Conservation (phyloP, 2,329 filamentous ascomycete genomes). For the Ceratocystis cacaofunesta region DNA sequence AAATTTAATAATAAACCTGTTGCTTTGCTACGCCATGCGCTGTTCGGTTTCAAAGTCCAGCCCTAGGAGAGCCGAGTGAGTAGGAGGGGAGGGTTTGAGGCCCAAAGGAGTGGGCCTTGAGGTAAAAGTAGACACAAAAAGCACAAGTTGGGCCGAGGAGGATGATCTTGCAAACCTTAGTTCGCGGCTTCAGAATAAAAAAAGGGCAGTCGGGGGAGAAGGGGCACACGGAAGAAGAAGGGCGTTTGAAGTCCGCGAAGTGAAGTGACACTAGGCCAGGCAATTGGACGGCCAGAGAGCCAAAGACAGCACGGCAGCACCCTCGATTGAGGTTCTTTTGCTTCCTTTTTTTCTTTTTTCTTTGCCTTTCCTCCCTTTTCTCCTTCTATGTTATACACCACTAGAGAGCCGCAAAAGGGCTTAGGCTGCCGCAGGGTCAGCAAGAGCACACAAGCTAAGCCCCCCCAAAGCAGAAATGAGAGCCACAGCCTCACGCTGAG, state of each 20-base stretch:
- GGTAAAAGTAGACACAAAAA: not conserved
- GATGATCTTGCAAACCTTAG: not conserved
- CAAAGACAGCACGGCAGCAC: not conserved
- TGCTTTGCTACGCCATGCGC: conserved; percentile 1
- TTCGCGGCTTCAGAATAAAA: not conserved
- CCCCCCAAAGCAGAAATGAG: not conserved
- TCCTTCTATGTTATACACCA: not conserved
- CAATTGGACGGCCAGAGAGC: not conserved
- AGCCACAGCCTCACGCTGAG: not conserved
- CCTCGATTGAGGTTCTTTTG: not conserved
- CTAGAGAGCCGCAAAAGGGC: not conserved
- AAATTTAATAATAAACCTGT: not conserved
- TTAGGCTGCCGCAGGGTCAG: not conserved
- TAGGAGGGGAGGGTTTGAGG: not conserved
- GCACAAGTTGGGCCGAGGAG: not conserved
- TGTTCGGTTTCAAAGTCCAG: not conserved
- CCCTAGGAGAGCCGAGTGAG: not conserved
- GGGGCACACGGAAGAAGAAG: not conserved
- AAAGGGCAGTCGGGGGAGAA: not conserved
- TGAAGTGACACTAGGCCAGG: not conserved
- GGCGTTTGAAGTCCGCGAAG: too few relatives aligned
- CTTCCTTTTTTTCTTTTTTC: too few relatives aligned
- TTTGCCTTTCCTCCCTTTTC: not conserved
- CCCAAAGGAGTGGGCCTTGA: not conserved
- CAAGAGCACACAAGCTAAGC: not conserved